Percentiles rank a stretch among this genome's conserved stretches.
Conservation (phyloP, 768 basidiomycete species). For the Harrya chromipes region DNA sequence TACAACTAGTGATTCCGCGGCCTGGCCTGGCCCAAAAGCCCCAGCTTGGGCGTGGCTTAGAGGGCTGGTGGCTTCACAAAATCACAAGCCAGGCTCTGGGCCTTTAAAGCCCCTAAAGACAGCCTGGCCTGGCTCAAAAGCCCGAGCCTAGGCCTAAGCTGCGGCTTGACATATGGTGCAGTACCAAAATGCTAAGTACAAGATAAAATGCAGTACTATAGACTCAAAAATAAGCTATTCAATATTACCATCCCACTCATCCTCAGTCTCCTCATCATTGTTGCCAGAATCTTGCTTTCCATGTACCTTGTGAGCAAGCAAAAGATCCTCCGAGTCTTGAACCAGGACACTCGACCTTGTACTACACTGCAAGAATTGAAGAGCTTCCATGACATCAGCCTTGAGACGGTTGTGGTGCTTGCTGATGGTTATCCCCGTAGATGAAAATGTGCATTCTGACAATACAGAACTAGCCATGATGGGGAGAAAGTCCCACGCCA, state of each 20-base stretch:
- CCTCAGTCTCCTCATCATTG: background rate
- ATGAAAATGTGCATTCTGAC: background rate
- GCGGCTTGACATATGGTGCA: background rate
- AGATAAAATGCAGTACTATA: background rate
- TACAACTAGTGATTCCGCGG: too few relatives aligned
- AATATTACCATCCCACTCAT: constrained; percentile 1
- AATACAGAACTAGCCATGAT: constrained; percentile 10
- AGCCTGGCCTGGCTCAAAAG: background rate
- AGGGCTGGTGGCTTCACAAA: background rate
- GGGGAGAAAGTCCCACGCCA: background rate
- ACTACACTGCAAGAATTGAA: constrained; percentile 4
- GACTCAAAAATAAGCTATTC: background rate
- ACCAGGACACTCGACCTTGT: background rate
- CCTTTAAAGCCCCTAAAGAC: background rate
- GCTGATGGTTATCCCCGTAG: constrained; percentile 5
- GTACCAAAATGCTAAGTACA: background rate
- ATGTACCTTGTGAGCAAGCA: background rate
- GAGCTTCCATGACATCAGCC: background rate
- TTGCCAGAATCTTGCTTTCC: background rate
- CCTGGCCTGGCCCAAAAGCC: background rate
- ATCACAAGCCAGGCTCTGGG: background rate
- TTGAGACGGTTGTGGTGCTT: constrained; percentile 6
- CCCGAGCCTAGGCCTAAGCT: background rate
- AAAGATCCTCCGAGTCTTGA: background rate
- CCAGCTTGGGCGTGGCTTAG: background rate